These are phyloP conservation scores for Penicillium sp. DNA, from an alignment of 2,329 filamentous ascomycete genomes.

Conservation along the genomic window DNA sequence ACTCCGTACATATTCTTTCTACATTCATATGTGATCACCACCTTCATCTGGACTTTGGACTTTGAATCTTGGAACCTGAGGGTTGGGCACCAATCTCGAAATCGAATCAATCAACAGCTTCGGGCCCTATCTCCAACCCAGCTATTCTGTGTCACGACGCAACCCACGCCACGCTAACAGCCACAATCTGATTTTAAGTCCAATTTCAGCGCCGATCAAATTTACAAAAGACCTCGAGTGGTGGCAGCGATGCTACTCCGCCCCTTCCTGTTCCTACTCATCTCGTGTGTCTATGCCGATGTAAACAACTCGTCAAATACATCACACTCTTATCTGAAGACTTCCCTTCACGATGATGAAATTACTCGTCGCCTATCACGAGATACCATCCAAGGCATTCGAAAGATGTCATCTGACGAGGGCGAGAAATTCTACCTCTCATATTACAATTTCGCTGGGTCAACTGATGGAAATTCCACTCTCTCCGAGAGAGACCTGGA, in stretches of 20 bases:
- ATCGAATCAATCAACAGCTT: neutral
- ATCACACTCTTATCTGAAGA: neutral
- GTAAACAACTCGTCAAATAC: neutral
- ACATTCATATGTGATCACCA: neutral
- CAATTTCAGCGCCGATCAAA: neutral
- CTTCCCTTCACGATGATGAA: slow-evolving; percentile 26
- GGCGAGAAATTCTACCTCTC: slow-evolving; percentile 50
- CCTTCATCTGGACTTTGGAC: neutral
- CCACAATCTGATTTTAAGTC: neutral
- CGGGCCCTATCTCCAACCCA: slow-evolving; percentile 3
- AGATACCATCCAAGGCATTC: slow-evolving; percentile 30
- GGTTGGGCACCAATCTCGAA: neutral
- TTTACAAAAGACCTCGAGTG: neutral
- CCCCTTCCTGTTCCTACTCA: neutral
- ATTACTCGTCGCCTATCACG: slow-evolving; percentile 31
- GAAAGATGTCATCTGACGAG: slow-evolving; percentile 47
- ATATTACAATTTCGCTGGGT: slow-evolving; percentile 42
- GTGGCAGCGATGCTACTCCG: neutral
- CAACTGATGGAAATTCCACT: neutral
- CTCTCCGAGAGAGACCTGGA: slow-evolving; percentile 4
- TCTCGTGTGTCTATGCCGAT: neutral
- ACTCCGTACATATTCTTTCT: neutral
- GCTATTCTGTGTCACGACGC: neutral
- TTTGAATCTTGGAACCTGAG: neutral
- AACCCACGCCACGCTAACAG: no score